Percentiles rank a stretch among this genome's conserved stretches.
phyloP scores from a whole-genome alignment of 2,329 filamentous ascomycete species.

The Fusarium sarcochroum region DNA sequence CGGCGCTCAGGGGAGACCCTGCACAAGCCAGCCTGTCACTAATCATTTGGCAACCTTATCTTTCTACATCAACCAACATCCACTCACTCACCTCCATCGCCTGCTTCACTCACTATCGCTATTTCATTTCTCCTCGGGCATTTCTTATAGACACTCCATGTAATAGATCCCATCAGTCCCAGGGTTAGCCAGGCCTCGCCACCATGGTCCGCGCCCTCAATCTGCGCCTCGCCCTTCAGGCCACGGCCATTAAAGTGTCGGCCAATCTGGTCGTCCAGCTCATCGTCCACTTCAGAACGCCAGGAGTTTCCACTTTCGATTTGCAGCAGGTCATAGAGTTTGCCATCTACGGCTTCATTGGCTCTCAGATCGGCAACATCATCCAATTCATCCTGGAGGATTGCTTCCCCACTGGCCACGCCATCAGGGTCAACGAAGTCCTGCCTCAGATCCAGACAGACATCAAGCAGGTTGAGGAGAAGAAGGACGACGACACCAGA shows the following conservation, averaged over 20 bases:
- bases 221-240: slow-evolving; percentile 49
- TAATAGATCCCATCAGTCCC: slow-evolving; percentile 3
- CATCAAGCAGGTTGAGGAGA: slow-evolving; percentile 35
- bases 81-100: not conserved
- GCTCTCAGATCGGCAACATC: slow-evolving; percentile 55
- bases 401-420: slow-evolving; percentile 51
- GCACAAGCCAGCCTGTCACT: slow-evolving; percentile 43
- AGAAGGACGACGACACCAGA: slow-evolving; percentile 43
- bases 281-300: slow-evolving; percentile 39
- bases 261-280: slow-evolving; percentile 52
- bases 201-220: slow-evolving; percentile 49
- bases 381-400: slow-evolving; percentile 55
- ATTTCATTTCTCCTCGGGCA: not conserved
- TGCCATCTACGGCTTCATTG: slow-evolving; percentile 53
- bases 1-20: slow-evolving; percentile 23
- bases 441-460: slow-evolving; percentile 41
- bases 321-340: slow-evolving; percentile 55
- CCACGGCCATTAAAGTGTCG: slow-evolving; percentile 50
- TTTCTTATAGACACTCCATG: slow-evolving; percentile 23
- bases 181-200: slow-evolving; percentile 5
- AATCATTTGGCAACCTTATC: slow-evolving; percentile 12
- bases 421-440: slow-evolving; percentile 37
- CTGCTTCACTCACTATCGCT: not conserved
- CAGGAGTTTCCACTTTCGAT: slow-evolving; percentile 47
- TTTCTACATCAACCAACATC: slow-evolving; percentile 8